Base-by-base conservation (phyloP, 495 filamentous ascomycete species). In the Copromyces sp. region DNA sequence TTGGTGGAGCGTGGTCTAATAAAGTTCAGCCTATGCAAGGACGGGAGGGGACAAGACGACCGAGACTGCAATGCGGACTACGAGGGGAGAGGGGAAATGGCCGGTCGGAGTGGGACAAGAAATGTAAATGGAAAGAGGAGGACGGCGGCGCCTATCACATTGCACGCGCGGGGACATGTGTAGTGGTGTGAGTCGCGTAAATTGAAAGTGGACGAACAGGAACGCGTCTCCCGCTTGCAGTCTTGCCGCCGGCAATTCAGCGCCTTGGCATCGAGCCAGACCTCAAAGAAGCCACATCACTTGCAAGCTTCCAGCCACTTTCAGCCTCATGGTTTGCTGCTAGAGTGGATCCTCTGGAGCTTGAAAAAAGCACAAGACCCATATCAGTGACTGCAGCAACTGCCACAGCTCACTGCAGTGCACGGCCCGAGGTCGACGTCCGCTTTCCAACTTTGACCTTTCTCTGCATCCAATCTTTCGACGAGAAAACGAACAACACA, bases 101-200 rank as follows among this genome's bases (percentile, higher is more conserved):
- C n/a, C 9, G 12, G 47, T 29, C 20, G 44, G 8, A 53, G 45
- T 53, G 45, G 45, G 45, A 47, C 45, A 53, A 53, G 45, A 53
- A 53, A 24, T 20, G 45, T 8, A 24, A 53, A 53, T 53, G n/a
- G 45, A 53, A 45, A 47, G 45, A 47, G 45, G 45, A 53, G 45
- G 45, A 47, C 45, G 45, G n/a, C n/a, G n/a, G n/a, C n/a, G n/a
- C n/a, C n/a, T n/a, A n/a, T n/a, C n/a, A n/a, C n/a, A n/a, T n/a
- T n/a, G n/a, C n/a, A n/a, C n/a, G n/a, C n/a, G n/a, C n/a, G n/a
- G n/a, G n/a, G n/a, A n/a, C 45, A 24, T 24, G 47, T 59, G 70
- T 44, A 40, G 69, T 44, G 45, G 38, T 72, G 45, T 53, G 53
- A 68, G 76, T 76, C 74, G 78, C 73, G 75, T 78, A 74, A 72